Conservation (phyloP, 352 stramenopile genomes). For the Globisporangium apiculatum region DNA sequence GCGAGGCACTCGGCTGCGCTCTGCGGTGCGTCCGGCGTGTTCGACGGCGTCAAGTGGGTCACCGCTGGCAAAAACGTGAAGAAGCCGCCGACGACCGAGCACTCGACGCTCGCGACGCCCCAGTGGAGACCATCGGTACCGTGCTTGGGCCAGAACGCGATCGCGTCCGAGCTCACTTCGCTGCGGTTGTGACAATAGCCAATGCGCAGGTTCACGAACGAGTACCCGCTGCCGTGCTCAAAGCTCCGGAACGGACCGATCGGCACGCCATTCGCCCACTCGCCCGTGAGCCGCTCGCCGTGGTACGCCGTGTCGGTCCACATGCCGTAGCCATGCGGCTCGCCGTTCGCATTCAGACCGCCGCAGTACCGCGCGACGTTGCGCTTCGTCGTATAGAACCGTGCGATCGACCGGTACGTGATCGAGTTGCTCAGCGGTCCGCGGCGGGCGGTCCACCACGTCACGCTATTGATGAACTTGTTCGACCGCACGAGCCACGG, state of each 20-base stretch:
- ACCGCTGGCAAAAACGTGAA: conserved; percentile 33
- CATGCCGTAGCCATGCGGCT: conserved; percentile 47
- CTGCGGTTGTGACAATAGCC: conserved; percentile 36
- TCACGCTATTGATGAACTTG: conserved; percentile 18
- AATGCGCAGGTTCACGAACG: conserved; percentile 47
- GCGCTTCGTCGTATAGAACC: conserved; percentile 21
- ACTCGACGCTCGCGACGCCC: conserved; percentile 41
- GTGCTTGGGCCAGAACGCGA: conserved; percentile 13
- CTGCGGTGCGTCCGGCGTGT: conserved; percentile 11
- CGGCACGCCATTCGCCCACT: conserved; percentile 51
- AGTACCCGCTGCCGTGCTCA: conserved; percentile 52
- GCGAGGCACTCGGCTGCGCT: conserved; percentile 6
- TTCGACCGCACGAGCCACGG: conserved; percentile 32
- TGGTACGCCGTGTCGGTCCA: conserved; percentile 62
- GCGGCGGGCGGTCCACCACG: conserved; percentile 35
- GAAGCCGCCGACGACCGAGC: conserved; percentile 33
- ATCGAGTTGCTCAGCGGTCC: conserved; percentile 13
- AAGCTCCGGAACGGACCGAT: conserved; percentile 50
- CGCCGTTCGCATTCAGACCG: conserved; percentile 26
- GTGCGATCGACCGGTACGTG: conserved; percentile 21
- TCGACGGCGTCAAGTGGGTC: conserved; percentile 18
- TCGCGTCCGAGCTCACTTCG: conserved; percentile 18
- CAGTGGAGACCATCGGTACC: conserved; percentile 16
- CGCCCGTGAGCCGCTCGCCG: conserved; percentile 47
- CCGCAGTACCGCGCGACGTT: conserved; percentile 43